phyloP scores from a whole-genome alignment of 805 yeast species.

The Saccharomycopsis javanensis region DNA sequence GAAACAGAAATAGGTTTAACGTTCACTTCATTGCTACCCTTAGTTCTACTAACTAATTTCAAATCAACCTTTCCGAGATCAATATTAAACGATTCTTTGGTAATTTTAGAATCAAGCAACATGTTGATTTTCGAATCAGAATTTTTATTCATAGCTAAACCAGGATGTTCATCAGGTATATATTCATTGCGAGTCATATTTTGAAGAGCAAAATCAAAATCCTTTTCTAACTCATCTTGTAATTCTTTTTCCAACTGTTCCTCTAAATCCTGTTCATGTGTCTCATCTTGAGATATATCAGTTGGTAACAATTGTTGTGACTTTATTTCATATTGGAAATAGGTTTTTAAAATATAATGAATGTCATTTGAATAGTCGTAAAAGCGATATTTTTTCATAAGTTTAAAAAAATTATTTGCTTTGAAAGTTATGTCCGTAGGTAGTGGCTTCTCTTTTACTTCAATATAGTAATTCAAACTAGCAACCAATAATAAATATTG shows the following conservation, averaged over 20 bases:
- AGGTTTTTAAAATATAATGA: neutral
- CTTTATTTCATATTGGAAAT: neutral
- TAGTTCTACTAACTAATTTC: neutral
- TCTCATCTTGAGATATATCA: neutral
- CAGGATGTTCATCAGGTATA: neutral
- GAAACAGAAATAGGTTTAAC: neutral
- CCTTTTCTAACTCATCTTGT: neutral
- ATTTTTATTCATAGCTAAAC: neutral
- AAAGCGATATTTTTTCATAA: neutral
- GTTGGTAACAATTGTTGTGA: neutral
- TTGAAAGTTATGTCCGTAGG: constrained; percentile 55
- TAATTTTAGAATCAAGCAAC: neutral
- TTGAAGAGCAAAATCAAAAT: neutral
- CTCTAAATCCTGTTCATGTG: neutral
- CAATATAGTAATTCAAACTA: constrained; percentile 57
- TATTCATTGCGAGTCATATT: neutral
- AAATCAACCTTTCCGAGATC: neutral
- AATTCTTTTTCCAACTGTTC: neutral
- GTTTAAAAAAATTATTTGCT: constrained; percentile 24
- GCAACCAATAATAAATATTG: constrained; percentile 37
- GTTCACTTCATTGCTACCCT: neutral
- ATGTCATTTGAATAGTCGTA: neutral
- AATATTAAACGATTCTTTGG: neutral
- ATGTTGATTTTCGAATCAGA: neutral
- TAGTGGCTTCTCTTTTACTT: constrained; percentile 49